Evolutionary conservation across 495 filamentous ascomycete genomes (phyloP).

Genomic region (Neurospora sp.): DNA sequence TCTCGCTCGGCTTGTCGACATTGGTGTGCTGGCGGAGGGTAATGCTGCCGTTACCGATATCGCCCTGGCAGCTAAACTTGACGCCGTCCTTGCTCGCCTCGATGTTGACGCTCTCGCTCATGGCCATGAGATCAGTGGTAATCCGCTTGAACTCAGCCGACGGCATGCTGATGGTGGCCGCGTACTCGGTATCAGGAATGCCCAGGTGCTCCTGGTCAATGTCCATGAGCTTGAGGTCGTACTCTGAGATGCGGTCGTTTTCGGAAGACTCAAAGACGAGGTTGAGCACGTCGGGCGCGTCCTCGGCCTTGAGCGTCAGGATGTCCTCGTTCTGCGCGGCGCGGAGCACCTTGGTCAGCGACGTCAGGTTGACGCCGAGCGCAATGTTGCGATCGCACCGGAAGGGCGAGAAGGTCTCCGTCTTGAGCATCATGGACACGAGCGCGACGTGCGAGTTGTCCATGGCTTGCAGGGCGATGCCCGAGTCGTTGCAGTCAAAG

Average conservation of each 20-base stretch:
- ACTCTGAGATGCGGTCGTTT: constrained; percentile 88
- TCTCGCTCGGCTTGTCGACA: constrained; percentile 80
- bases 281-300: constrained; percentile 90
- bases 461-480: constrained; percentile 98
- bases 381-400: constrained; percentile 99
- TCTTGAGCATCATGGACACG: constrained; percentile 96
- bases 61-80: constrained; percentile 87
- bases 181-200: constrained; percentile 97
- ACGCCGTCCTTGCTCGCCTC: constrained; percentile 96
- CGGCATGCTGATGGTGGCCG: constrained; percentile 84
- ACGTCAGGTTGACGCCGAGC: constrained; percentile 91
- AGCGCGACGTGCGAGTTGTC: constrained; percentile 99
- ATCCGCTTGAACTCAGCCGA: constrained; percentile 87
- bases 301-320: constrained; percentile 92
- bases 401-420: constrained; percentile 90
- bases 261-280: constrained; percentile 86
- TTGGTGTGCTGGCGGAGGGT: constrained; percentile 82
- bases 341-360: constrained; percentile 94
- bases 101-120: constrained; percentile 91
- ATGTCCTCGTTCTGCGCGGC: constrained; percentile 92
- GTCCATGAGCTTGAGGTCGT: constrained; percentile 99
- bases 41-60: constrained; percentile 91
- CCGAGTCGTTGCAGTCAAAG: constrained; percentile 99
- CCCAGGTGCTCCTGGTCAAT: constrained; percentile 99
- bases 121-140: constrained; percentile 76